phyloP scores from a whole-genome alignment of 257 asterid genomes.

The Marsdenia floribunda region DNA sequence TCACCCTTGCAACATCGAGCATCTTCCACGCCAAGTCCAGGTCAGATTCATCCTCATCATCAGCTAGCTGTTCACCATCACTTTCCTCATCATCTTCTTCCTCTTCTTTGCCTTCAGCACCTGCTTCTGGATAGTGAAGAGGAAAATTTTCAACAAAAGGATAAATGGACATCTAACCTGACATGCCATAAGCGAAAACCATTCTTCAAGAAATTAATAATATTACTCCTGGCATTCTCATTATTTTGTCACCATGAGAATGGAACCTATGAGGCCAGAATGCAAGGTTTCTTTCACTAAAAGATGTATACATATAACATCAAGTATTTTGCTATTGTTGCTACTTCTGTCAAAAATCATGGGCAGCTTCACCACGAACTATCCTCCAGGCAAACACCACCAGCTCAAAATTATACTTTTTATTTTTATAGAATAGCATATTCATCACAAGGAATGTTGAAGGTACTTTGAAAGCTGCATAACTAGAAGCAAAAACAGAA shows the following conservation, averaged over 20 bases:
- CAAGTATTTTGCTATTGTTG: not conserved
- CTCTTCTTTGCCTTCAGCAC: conserved; percentile 23
- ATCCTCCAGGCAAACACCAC: not conserved
- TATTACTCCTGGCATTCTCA: not conserved
- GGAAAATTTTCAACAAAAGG: not conserved
- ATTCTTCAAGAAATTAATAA: not conserved
- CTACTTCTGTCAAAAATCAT: not conserved
- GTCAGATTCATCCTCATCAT: conserved; percentile 95
- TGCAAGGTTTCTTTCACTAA: not conserved
- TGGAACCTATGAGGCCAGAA: not conserved
- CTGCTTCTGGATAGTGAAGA: conserved; percentile 9
- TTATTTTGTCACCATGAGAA: not conserved
- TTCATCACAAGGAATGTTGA: not conserved
- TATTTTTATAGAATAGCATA: not conserved
- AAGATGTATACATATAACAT: no score
- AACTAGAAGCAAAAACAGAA: not conserved
- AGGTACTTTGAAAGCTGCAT: not conserved
- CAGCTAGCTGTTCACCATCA: conserved; percentile 64
- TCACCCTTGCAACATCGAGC: conserved; percentile 95
- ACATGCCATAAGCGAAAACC: not conserved
- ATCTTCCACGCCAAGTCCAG: conserved; percentile 98
- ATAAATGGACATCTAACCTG: not conserved
- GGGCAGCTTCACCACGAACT: not conserved
- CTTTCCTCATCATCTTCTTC: conserved; percentile 53
- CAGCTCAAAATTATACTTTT: not conserved